These are phyloP conservation scores for Leersia perrieri DNA, from an alignment of 176 grass and related monocot genomes.

Conservation along the genomic window DNA sequence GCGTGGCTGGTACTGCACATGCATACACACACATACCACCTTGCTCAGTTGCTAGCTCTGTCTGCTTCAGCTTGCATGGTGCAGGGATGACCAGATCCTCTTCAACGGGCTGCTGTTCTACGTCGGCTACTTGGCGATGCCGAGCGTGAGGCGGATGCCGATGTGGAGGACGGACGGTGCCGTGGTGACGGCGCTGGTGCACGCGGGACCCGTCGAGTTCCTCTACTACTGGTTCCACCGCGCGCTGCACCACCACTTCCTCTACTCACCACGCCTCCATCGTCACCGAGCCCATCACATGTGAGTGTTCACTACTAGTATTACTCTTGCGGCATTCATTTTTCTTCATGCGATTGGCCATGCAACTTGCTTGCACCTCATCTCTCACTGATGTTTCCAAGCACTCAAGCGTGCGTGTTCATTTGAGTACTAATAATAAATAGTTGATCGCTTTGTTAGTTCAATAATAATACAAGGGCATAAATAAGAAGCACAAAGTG, in stretches of 20 bases:
- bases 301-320: constrained; percentile 30
- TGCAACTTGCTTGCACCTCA: not conserved
- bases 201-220: constrained; percentile 80
- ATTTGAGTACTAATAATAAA: not conserved
- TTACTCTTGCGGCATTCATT: no score
- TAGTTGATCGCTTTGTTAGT: not conserved
- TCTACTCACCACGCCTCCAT: constrained; percentile 90
- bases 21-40: no score
- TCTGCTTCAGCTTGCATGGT: no score
- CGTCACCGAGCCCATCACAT: constrained; percentile 90
- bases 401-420: no score
- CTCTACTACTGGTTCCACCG: constrained; percentile 98
- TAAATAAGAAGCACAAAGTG: not conserved
- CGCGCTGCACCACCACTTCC: constrained; percentile 94
- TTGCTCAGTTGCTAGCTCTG: no score
- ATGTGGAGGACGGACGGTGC: constrained; percentile 70
- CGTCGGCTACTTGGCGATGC: constrained; percentile 20
- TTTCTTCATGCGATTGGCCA: no score
- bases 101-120: constrained; percentile 78
- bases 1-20: constrained; percentile 60
- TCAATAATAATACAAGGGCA: not conserved
- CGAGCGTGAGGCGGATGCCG: constrained; percentile 22
- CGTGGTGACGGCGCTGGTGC: constrained; percentile 47
- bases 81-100: constrained; percentile 96
- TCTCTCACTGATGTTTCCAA: no score